Percentiles rank a stretch among this genome's conserved stretches.
Evolutionary conservation across 768 basidiomycete species (phyloP).

Genomic region (Pleurotus djamor): DNA sequence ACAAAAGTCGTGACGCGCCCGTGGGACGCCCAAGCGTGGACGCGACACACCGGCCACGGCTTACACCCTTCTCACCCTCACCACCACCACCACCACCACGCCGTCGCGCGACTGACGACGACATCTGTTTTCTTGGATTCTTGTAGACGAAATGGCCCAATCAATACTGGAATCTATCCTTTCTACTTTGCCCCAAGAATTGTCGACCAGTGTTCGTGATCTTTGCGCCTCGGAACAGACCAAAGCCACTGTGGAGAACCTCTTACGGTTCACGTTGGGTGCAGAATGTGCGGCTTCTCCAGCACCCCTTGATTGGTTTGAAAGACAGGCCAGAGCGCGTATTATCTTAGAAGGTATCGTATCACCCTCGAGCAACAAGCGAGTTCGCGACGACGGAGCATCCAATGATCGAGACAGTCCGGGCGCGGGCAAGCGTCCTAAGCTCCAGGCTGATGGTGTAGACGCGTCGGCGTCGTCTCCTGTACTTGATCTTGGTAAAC

Average conservation of each 20-base stretch:
- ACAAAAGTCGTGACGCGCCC: too few relatives aligned
- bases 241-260: conserved; percentile 34
- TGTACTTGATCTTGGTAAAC: conserved; percentile 27
- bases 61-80: neutral
- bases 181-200: conserved; percentile 28
- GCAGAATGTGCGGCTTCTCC: conserved; percentile 30
- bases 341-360: conserved; percentile 26
- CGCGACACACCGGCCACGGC: neutral
- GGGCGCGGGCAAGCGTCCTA: too few relatives aligned
- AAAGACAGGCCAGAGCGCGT: conserved; percentile 28
- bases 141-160: neutral
- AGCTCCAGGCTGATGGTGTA: conserved; percentile 18
- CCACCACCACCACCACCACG: too few relatives aligned
- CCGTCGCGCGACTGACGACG: too few relatives aligned
- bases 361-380: conserved; percentile 23
- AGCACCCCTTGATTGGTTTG: conserved; percentile 31
- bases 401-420: neutral
- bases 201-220: conserved; percentile 27
- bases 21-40: neutral
- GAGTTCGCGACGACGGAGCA: conserved; percentile 29
- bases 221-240: conserved; percentile 29
- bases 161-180: conserved; percentile 17
- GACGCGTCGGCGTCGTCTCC: neutral
- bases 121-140: too few relatives aligned
- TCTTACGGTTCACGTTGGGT: conserved; percentile 41